These are phyloP conservation scores for Aphanomyces astaci DNA, from an alignment of 352 stramenopile genomes.

Conservation along the genomic window DNA sequence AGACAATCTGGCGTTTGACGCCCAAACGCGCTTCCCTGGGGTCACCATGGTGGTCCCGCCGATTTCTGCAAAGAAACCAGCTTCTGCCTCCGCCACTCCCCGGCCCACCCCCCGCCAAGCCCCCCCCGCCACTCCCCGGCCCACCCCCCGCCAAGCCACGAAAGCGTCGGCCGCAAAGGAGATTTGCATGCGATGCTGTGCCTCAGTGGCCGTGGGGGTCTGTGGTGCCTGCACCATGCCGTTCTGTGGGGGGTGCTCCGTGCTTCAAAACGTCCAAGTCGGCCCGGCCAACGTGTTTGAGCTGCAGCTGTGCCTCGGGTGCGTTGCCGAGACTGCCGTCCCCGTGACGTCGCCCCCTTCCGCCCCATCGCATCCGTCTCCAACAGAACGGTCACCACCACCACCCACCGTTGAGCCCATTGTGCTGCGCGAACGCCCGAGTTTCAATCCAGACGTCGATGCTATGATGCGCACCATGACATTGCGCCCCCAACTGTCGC, in stretches of 20 bases:
- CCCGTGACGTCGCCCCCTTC: no score
- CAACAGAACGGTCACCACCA: not conserved
- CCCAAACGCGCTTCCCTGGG: no score
- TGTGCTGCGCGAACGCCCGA: not conserved
- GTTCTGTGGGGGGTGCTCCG: constrained; percentile 1
- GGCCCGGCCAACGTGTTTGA: not conserved
- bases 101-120: no score
- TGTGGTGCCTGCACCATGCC: not conserved
- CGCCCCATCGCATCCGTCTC: no score
- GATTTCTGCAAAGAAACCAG: no score
- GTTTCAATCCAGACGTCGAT: not conserved
- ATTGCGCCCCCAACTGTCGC: not conserved
- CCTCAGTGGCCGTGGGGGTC: not conserved
- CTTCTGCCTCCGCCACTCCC: no score
- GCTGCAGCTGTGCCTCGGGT: constrained; percentile 4
- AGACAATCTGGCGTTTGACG: no score
- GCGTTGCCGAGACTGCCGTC: not conserved
- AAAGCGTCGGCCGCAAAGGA: not conserved
- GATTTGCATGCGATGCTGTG: not conserved
- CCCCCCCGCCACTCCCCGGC: no score
- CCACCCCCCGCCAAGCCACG: not conserved
- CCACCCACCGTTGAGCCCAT: not conserved
- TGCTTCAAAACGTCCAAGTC: not conserved
- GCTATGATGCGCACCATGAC: not conserved
- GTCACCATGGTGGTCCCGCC: no score